Evolutionary conservation across 164 flowering plant genomes (phyloP), one percentile per base, ranked within the genome.

Genomic region (Cinnamomum chago): DNA sequence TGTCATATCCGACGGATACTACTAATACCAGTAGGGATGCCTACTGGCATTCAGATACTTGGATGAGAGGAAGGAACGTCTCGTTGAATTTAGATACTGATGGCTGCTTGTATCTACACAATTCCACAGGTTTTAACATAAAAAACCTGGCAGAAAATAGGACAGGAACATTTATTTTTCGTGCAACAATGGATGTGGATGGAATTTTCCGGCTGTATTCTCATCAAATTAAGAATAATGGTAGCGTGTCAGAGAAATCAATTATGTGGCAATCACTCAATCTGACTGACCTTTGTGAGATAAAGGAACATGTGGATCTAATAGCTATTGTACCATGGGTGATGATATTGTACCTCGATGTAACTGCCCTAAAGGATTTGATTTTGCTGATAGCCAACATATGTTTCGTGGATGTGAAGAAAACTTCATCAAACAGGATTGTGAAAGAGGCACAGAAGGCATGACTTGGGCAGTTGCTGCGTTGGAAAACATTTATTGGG

Each of bases 291-390:
- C 13, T 3, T 5, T 82, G 84, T 18, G 20, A 5, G 0, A 75
- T 74, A 6, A 73, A 71, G 79, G 79, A 10, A 7, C 71, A 30
- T 81, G 83, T 20, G 81, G 81, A 3, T 65, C 72, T 11, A 79
- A 82, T 47, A 73, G 76, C 20, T 82, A 52, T 60, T 79, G 82
- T 66, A 24, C 33, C 0, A 0, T 4, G 23, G 30, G 0, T 12
- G 71, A 58, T 15, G 66, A 66, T 25, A 11, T 24, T 9, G 33
- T 14, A 14, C 68, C 68, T 14, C 2, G 10, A 14, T 81, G 83
- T 65, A 11, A 0, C 22, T 76, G 78, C 22, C 47, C 55, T 51
- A 55, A 27, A 1, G 70, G 74, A 15, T 76, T 62, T 27, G 13
- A 64, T 52, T 71, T 25, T 20, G 24, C 24, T 11, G 65, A 76